phyloP scores from a whole-genome alignment of 179 eudicot genomes.

The Heliamphora pulchella region DNA sequence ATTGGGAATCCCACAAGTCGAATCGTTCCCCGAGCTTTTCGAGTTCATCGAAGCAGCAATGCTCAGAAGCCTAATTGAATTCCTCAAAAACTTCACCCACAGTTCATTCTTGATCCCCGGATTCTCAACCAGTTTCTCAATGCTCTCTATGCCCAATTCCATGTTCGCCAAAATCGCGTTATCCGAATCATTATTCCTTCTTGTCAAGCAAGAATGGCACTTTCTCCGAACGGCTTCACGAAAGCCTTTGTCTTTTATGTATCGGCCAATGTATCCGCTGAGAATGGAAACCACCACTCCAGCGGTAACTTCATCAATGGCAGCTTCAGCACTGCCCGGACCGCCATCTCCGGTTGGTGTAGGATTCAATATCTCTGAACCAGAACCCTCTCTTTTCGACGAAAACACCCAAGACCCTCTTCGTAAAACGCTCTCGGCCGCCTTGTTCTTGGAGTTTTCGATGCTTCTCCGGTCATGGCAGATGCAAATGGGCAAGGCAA shows the following conservation, averaged over 20 bases:
- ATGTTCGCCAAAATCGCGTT: constrained; percentile 24
- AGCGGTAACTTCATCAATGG: constrained; percentile 35
- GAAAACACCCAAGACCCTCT: constrained; percentile 20
- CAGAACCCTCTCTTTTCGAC: neutral
- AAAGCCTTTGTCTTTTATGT: constrained; percentile 28
- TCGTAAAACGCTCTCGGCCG: constrained; percentile 18
- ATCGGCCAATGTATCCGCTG: constrained; percentile 33
- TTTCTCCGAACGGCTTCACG: constrained; percentile 20
- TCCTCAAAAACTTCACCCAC: constrained; percentile 19
- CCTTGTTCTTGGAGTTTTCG: constrained; percentile 17
- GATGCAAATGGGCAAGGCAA: constrained; percentile 37
- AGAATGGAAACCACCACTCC: constrained; percentile 42
- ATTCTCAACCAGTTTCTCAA: constrained; percentile 28
- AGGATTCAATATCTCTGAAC: neutral
- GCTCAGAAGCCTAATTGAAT: constrained; percentile 30
- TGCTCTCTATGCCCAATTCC: constrained; percentile 34
- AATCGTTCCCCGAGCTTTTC: constrained; percentile 14
- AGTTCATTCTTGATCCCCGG: constrained; percentile 20
- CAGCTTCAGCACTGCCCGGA: constrained; percentile 27
- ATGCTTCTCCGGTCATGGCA: constrained; percentile 38
- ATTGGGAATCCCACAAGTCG: constrained; percentile 27
- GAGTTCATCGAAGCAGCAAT: constrained; percentile 32
- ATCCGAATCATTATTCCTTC: constrained; percentile 19
- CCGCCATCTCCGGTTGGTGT: neutral
- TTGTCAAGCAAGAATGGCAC: constrained; percentile 30